phyloP scores from a whole-genome alignment of 768 basidiomycete species.

The Auricularia sp. region DNA sequence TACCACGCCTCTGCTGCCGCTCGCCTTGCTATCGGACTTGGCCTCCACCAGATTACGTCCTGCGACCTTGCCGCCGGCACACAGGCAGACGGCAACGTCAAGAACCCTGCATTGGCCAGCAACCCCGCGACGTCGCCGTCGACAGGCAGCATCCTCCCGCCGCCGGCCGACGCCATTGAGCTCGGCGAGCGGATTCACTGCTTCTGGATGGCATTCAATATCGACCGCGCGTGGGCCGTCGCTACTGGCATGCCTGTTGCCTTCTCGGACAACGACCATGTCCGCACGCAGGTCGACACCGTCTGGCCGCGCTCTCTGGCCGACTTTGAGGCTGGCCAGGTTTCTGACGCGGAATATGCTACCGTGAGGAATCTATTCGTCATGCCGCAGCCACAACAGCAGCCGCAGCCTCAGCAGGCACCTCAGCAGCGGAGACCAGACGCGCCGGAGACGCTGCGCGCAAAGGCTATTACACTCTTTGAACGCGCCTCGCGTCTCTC shows the following conservation, averaged over 20 bases:
- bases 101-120: background rate
- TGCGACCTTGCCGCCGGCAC: background rate
- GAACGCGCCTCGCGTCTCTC: conserved; percentile 54
- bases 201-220: conserved; percentile 77
- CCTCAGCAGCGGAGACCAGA: conserved; percentile 43
- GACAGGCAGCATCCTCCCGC: conserved; percentile 30
- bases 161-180: conserved; percentile 46
- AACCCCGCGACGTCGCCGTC: background rate
- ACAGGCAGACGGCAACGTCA: background rate
- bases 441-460: conserved; percentile 54
- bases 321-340: conserved; percentile 40
- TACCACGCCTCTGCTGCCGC: conserved; percentile 65
- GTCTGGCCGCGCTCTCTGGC: conserved; percentile 70
- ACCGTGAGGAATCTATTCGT: conserved; percentile 50
- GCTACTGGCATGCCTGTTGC: conserved; percentile 56
- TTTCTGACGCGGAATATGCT: conserved; percentile 42
- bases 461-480: conserved; percentile 68
- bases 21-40: conserved; percentile 61
- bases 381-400: conserved; percentile 40
- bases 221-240: conserved; percentile 76
- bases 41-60: conserved; percentile 47
- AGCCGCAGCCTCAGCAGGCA: conserved; percentile 36
- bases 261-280: conserved; percentile 53
- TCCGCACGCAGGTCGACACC: conserved; percentile 50
- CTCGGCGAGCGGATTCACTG: conserved; percentile 64